Percentiles rank a stretch among this genome's conserved stretches.
Conservation (phyloP, 2,329 filamentous ascomycete genomes). For the Cylindrodendrum hubeiense region DNA sequence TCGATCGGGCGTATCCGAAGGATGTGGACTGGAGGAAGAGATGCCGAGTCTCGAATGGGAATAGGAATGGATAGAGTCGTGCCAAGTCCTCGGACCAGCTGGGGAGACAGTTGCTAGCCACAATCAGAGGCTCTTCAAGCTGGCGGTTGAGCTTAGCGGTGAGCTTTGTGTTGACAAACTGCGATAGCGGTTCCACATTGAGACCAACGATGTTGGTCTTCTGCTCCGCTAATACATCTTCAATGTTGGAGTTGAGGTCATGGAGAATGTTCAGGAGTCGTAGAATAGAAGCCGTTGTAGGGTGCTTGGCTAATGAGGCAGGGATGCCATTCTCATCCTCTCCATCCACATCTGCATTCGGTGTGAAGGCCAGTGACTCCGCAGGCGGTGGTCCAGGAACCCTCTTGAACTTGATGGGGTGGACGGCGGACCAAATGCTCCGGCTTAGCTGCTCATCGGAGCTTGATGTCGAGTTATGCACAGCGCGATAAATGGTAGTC, state of each 20-base stretch:
- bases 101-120: slow-evolving; percentile 95
- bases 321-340: slow-evolving; percentile 75
- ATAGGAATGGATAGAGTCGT: slow-evolving; percentile 93
- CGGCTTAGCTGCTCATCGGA: slow-evolving; percentile 75
- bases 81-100: slow-evolving; percentile 97
- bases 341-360: slow-evolving; percentile 60
- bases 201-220: slow-evolving; percentile 75
- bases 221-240: slow-evolving; percentile 87
- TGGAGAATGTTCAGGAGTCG: slow-evolving; percentile 91
- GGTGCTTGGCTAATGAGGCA: slow-evolving; percentile 84
- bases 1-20: slow-evolving; percentile 96
- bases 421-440: slow-evolving; percentile 90
- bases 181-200: slow-evolving; percentile 85
- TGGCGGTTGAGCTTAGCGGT: slow-evolving; percentile 98
- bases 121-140: slow-evolving; percentile 94
- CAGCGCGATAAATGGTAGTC: slow-evolving; percentile 94
- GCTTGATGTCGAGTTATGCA: slow-evolving; percentile 72
- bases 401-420: slow-evolving; percentile 91
- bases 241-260: slow-evolving; percentile 91
- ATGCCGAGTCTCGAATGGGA: slow-evolving; percentile 97
- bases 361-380: slow-evolving; percentile 74
- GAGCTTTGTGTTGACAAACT: slow-evolving; percentile 98
- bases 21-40: slow-evolving; percentile 98
- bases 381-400: slow-evolving; percentile 85
- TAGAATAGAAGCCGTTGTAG: slow-evolving; percentile 87